phyloP scores from a whole-genome alignment of 768 basidiomycete genomes.

The Phylloporus sp. region DNA sequence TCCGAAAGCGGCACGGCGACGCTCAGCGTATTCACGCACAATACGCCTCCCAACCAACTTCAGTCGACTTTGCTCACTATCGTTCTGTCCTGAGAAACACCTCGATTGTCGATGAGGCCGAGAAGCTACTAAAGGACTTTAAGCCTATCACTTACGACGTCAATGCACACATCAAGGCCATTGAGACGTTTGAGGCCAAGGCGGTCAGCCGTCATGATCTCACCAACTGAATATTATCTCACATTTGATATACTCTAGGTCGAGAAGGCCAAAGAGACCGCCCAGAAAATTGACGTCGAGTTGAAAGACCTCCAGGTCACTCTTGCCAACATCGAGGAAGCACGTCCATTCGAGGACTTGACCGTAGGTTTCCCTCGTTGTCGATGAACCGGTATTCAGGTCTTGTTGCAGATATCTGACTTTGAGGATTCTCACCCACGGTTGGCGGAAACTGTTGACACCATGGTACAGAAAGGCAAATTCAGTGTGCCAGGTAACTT shows the following conservation, averaged over 20 bases:
- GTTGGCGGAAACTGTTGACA: slow-evolving; percentile 85
- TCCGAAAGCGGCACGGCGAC: slow-evolving; percentile 92
- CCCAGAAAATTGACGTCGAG: slow-evolving; percentile 85
- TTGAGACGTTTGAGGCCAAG: slow-evolving; percentile 94
- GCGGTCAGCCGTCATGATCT: slow-evolving; percentile 58
- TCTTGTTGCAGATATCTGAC: slow-evolving; percentile 65
- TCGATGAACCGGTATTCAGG: background rate
- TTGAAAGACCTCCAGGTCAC: slow-evolving; percentile 88
- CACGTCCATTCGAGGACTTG: slow-evolving; percentile 95
- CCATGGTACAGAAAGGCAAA: slow-evolving; percentile 96
- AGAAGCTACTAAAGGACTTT: slow-evolving; percentile 83
- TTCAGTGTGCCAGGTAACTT: slow-evolving; percentile 89
- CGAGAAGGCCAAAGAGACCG: slow-evolving; percentile 83
- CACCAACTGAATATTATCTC: slow-evolving; percentile 1
- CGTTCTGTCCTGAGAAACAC: slow-evolving; percentile 89
- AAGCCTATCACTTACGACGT: slow-evolving; percentile 96
- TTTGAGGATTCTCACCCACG: slow-evolving; percentile 91
- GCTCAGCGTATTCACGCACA: slow-evolving; percentile 70
- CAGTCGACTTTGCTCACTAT: slow-evolving; percentile 89
- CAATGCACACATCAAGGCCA: slow-evolving; percentile 82
- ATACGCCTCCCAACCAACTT: slow-evolving; percentile 66
- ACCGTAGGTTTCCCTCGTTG: slow-evolving; percentile 54
- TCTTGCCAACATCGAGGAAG: slow-evolving; percentile 94
- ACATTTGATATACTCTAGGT: slow-evolving; percentile 46
- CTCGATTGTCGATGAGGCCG: slow-evolving; percentile 85